Percentiles rank a stretch among this genome's conserved stretches.
Evolutionary conservation across 129 eudicot genomes (phyloP).

Genomic region (Apium graveolens): DNA sequence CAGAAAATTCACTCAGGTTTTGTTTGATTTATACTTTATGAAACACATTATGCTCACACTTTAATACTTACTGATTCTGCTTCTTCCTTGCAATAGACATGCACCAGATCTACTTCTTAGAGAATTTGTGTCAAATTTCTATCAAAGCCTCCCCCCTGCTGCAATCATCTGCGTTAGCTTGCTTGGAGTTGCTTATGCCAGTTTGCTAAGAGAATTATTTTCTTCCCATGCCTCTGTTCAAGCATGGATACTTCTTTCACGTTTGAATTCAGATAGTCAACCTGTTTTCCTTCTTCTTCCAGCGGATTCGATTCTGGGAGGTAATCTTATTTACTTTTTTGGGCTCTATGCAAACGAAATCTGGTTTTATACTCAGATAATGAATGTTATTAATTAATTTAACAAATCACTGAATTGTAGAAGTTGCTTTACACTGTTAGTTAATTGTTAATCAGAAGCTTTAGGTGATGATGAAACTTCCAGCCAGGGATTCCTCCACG

Average conservation of each 20-base stretch:
- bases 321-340: constrained; percentile 23
- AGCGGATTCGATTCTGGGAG: constrained; percentile 35
- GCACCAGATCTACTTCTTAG: constrained; percentile 49
- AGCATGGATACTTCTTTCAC: constrained; percentile 74
- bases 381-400: neutral
- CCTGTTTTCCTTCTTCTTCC: constrained; percentile 67
- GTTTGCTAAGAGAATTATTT: constrained; percentile 43
- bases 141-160: constrained; percentile 48
- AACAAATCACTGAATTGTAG: neutral
- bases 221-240: constrained; percentile 22
- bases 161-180: constrained; percentile 66
- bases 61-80: constrained; percentile 10
- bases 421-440: constrained; percentile 16
- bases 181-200: constrained; percentile 48
- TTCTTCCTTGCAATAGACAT: constrained; percentile 33
- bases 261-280: constrained; percentile 50
- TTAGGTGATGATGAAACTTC: constrained; percentile 41
- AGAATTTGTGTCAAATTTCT: constrained; percentile 35
- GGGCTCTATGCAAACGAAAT: neutral
- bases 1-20: constrained; percentile 42
- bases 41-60: constrained; percentile 1
- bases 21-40: neutral
- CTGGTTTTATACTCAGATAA: neutral
- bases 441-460: constrained; percentile 24
- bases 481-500: constrained; percentile 27